Base-by-base conservation (phyloP, 2,329 filamentous ascomycete genomes). In the Ustilaginoidea virens region DNA sequence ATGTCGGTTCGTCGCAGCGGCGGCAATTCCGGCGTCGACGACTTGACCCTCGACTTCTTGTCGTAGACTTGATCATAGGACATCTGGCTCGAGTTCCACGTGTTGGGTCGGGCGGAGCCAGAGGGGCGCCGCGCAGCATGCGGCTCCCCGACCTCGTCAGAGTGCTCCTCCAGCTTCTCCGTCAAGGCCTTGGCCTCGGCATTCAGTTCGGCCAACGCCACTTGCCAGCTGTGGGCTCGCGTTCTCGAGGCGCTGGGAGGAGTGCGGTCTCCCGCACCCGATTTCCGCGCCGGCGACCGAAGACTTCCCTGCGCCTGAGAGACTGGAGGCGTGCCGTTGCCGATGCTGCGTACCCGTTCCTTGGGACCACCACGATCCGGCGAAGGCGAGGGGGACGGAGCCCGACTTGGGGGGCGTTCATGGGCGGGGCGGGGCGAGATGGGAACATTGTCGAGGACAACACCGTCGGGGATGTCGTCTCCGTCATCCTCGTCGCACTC, bases 401-500 rank as follows among this genome's bases (percentile, higher is more conserved):
- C 57, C 22, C 59, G 56, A 44, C 66, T 75, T 5, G 56, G 57
- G 0, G 63, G 53, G 11, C 73, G 60, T 36, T 75, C 69, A 15
- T 57, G 56, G 2, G 58, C 57, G 2, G 71, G 72, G 2, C 73
- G 63, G n/a, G 81, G 81, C 0, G 80, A 86, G 25, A 90, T 71
- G 5, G 81, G 81, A 2, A 90, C 75, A 38, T 90, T 90, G 53
- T 82, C 80, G 26, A 90, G 66, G 29, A 85, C 66, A 15, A 80
- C 67, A 30, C 81, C 80, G 16, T 86, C 80, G 1, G 81, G 81
- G 17, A 90, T 75, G 43, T 85, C 79, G 30, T 74, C 76, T 29
- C 71, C 74, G 30, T 85, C 77, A 39, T 86, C 78, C 28, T 77
- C 71, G 40, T 82, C 74, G 36, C 68, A 86, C 45, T 87, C 80